phyloP scores from a whole-genome alignment of 2,329 filamentous ascomycete species.

The Ascosphaera apis region DNA sequence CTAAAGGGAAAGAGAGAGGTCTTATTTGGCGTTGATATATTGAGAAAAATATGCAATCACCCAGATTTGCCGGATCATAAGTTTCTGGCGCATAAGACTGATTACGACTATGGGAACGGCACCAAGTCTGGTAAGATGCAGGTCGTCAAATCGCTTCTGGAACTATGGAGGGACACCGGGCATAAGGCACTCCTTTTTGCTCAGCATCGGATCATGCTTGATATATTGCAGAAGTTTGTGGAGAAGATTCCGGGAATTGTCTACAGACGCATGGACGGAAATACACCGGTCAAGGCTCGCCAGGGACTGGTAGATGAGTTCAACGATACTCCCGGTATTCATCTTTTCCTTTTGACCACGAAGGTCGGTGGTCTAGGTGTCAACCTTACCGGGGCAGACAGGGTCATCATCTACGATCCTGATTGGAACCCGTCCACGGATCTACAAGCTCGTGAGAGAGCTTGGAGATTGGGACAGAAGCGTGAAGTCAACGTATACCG shows the following conservation, averaged over 20 bases:
- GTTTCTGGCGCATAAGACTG: slow-evolving; percentile 31
- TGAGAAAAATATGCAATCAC: slow-evolving; percentile 95
- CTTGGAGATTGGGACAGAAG: slow-evolving; percentile 89
- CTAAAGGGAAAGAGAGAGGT: slow-evolving; percentile 51
- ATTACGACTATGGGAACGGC: slow-evolving; percentile 55
- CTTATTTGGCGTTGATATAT: slow-evolving; percentile 69
- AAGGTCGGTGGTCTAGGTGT: slow-evolving; percentile 86
- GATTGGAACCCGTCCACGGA: slow-evolving; percentile 98
- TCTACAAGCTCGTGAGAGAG: slow-evolving; percentile 78
- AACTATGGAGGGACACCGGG: slow-evolving; percentile 74
- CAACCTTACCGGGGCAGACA: slow-evolving; percentile 81
- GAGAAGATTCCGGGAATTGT: slow-evolving; percentile 42
- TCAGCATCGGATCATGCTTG: slow-evolving; percentile 84
- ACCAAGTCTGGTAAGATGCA: slow-evolving; percentile 87
- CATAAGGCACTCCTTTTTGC: slow-evolving; percentile 88
- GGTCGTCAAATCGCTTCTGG: slow-evolving; percentile 66
- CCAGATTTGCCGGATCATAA: slow-evolving; percentile 64
- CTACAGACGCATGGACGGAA: slow-evolving; percentile 81
- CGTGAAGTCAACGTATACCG: slow-evolving; percentile 89
- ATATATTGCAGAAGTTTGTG: slow-evolving; percentile 74
- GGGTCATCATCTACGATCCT: slow-evolving; percentile 94
- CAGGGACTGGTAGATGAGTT: slow-evolving; percentile 82
- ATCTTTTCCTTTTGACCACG: slow-evolving; percentile 84
- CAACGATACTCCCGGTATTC: slow-evolving; percentile 54
- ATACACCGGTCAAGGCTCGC: slow-evolving; percentile 68